These are phyloP conservation scores for Vicia villosa DNA, from an alignment of 306 rosid genomes.

Conservation along the genomic window DNA sequence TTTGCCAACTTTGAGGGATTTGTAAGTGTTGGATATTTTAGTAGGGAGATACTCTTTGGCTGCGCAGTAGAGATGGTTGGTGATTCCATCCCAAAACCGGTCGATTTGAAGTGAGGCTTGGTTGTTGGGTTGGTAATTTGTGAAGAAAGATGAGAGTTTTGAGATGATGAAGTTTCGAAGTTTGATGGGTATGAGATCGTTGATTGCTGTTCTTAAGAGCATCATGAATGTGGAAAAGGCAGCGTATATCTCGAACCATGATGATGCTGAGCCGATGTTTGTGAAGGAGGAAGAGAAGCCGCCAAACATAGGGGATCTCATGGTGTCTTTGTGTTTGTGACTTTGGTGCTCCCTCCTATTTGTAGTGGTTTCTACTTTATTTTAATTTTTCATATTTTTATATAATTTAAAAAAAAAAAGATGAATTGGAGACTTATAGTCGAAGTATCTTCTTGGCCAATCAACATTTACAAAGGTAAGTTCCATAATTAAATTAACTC, in stretches of 20 bases:
- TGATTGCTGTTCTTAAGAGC: constrained; percentile 42
- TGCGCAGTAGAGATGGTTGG: neutral
- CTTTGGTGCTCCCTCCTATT: too few relatives aligned
- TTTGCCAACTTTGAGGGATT: constrained; percentile 30
- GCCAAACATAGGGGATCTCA: neutral
- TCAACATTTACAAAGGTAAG: too few relatives aligned
- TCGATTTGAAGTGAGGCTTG: constrained; percentile 31
- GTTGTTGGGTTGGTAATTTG: neutral
- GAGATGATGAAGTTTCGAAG: constrained; percentile 9
- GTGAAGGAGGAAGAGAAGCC: constrained; percentile 12
- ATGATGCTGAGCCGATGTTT: constrained; percentile 31
- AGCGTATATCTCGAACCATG: constrained; percentile 50
- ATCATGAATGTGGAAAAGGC: constrained; percentile 45
- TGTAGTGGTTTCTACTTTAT: too few relatives aligned
- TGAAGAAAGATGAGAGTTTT: constrained; percentile 27
- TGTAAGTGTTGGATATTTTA: neutral
- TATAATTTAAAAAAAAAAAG: too few relatives aligned
- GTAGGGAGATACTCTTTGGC: constrained; percentile 16
- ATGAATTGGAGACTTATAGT: too few relatives aligned
- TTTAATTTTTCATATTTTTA: too few relatives aligned
- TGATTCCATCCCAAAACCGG: neutral
- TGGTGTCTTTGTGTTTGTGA: neutral
- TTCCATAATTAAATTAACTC: too few relatives aligned
- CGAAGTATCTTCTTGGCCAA: too few relatives aligned
- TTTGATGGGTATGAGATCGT: constrained; percentile 37